phyloP scores from a whole-genome alignment of 352 stramenopile genomes.

The Pythium insidiosum region DNA sequence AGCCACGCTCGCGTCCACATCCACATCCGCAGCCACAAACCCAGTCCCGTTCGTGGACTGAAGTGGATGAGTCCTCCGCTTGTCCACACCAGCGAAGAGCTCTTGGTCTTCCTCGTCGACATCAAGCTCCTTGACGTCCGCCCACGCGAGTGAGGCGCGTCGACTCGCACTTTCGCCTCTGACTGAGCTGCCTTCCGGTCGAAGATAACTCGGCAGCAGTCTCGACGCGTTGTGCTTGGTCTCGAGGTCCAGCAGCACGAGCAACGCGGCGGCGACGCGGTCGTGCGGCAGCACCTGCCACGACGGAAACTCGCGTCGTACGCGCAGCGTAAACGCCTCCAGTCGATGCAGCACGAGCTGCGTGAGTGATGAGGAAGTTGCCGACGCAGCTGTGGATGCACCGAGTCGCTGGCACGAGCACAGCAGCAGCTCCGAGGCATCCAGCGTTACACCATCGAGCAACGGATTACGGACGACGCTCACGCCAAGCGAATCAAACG shows the following conservation, averaged over 20 bases:
- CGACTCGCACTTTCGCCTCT: no score
- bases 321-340: slow-evolving; percentile 39
- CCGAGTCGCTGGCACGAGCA: slow-evolving; percentile 41
- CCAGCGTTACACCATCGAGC: slow-evolving; percentile 49
- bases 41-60: no score
- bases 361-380: slow-evolving; percentile 34
- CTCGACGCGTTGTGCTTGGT: slow-evolving; percentile 36
- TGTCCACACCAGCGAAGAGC: no score
- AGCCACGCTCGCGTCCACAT: no score
- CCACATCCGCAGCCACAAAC: no score
- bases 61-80: no score
- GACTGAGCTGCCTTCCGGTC: no score
- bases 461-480: slow-evolving; percentile 50
- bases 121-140: not conserved
- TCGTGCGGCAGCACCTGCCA: slow-evolving; percentile 54
- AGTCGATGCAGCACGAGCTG: slow-evolving; percentile 43
- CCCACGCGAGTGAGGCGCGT: not conserved
- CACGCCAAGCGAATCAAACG: slow-evolving; percentile 38
- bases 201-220: slow-evolving; percentile 50
- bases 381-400: slow-evolving; percentile 9
- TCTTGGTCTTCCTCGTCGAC: not conserved
- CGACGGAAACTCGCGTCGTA: slow-evolving; percentile 22
- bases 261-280: slow-evolving; percentile 37
- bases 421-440: slow-evolving; percentile 61
- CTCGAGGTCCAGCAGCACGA: slow-evolving; percentile 52